phyloP scores from a whole-genome alignment of 2,329 filamentous ascomycete genomes.

The Mollisia scopiformis region DNA sequence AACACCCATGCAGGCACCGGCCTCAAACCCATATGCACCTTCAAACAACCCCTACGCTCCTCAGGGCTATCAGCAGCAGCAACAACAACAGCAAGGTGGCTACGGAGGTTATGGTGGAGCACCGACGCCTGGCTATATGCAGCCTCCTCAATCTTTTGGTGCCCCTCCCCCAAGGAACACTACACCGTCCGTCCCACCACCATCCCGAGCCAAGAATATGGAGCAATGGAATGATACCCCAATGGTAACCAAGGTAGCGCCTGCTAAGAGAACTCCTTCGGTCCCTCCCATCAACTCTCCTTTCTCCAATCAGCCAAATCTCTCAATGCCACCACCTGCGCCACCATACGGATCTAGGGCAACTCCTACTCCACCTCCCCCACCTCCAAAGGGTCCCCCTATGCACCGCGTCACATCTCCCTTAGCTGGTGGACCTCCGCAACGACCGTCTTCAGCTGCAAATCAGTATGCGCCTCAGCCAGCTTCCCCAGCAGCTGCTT shows the following conservation, averaged over 20 bases:
- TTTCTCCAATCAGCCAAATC: slow-evolving; percentile 68
- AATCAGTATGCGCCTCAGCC: slow-evolving; percentile 65
- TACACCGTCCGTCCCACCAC: slow-evolving; percentile 69
- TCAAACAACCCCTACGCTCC: slow-evolving; percentile 41
- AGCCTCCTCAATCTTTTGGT: slow-evolving; percentile 41
- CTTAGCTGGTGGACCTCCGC: slow-evolving; percentile 51
- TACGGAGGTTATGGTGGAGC: slow-evolving; percentile 33
- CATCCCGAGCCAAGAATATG: slow-evolving; percentile 71
- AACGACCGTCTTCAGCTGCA: slow-evolving; percentile 58
- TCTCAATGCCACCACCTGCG: slow-evolving; percentile 59
- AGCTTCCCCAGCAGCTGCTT: slow-evolving; percentile 45
- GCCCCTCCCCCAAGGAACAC: slow-evolving; percentile 67
- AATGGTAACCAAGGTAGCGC: slow-evolving; percentile 75
- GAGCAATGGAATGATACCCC: slow-evolving; percentile 96
- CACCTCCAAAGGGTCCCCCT: slow-evolving; percentile 80
- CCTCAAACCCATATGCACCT: slow-evolving; percentile 53
- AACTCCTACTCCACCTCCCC: slow-evolving; percentile 73
- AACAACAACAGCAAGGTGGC: slow-evolving; percentile 35
- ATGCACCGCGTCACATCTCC: slow-evolving; percentile 76
- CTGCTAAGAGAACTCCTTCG: slow-evolving; percentile 68
- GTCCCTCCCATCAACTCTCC: slow-evolving; percentile 70
- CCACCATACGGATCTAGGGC: slow-evolving; percentile 61
- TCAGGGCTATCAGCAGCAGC: slow-evolving; percentile 43
- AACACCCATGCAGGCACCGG: slow-evolving; percentile 27
- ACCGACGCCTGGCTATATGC: slow-evolving; percentile 29